A percentile compares a stretch with the other conserved stretches of the same genome.
phyloP scores from a whole-genome alignment of 1,284 basidiomycete species.

The Sanghuangporus sanghuang region DNA sequence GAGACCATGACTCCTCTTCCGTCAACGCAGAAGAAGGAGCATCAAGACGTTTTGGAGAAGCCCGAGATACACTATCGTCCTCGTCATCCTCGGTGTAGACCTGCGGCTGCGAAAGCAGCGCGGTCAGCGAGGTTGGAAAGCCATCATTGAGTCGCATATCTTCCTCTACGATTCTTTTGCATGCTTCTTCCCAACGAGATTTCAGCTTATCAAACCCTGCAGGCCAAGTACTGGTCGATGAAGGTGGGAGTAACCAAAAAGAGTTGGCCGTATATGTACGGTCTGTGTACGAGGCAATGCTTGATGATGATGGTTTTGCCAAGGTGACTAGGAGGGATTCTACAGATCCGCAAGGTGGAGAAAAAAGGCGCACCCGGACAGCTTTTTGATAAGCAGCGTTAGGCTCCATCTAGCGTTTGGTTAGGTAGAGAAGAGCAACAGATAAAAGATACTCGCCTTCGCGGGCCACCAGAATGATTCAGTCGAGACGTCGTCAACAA shows the following conservation, averaged over 20 bases:
- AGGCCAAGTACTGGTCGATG: neutral
- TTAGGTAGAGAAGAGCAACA: neutral
- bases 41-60: constrained; percentile 24
- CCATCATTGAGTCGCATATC: constrained; percentile 9
- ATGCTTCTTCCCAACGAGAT: constrained; percentile 10
- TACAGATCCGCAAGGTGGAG: neutral
- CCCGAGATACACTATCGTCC: constrained; percentile 30
- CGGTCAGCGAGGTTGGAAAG: constrained; percentile 9
- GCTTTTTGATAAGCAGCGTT: neutral
- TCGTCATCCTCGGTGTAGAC: constrained; percentile 18
- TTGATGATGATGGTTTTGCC: constrained; percentile 1
- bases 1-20: constrained; percentile 28
- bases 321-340: neutral
- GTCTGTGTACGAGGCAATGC: constrained; percentile 2
- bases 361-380: neutral
- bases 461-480: constrained; percentile 36
- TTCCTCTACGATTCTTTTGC: constrained; percentile 3
- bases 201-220: neutral
- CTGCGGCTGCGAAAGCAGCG: constrained; percentile 9
- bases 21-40: constrained; percentile 19
- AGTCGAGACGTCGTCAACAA: constrained; percentile 9
- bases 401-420: neutral
- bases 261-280: neutral
- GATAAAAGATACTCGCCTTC: constrained; percentile 24
- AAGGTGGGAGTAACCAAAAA: neutral